phyloP scores from a whole-genome alignment of 495 filamentous ascomycete genomes.

The Antarctomyces pellizariae region DNA sequence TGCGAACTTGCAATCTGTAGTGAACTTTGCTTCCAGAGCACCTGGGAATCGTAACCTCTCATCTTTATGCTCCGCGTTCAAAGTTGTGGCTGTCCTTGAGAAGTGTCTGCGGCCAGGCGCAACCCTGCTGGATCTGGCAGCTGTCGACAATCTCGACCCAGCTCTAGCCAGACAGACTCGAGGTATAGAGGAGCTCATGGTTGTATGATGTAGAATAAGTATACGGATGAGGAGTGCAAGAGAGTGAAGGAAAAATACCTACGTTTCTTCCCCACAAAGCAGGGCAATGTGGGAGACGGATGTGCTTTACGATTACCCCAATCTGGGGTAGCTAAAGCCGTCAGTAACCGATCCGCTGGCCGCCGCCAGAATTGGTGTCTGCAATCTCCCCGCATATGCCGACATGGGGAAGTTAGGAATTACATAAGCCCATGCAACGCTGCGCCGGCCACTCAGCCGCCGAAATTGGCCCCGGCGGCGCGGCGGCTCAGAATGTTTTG shows the following conservation, averaged over 20 bases:
- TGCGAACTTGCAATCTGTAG: slow-evolving; percentile 49
- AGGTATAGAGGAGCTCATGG: slow-evolving; percentile 3
- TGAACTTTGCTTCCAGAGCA: slow-evolving; percentile 87
- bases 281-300: background rate
- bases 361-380: no score
- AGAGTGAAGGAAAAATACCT: no score
- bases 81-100: background rate
- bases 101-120: background rate
- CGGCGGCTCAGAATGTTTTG: background rate
- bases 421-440: no score
- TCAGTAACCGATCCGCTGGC: slow-evolving; percentile 1
- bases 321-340: no score
- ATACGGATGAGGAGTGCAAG: background rate
- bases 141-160: background rate
- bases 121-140: background rate
- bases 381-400: no score
- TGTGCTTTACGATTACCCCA: no score
- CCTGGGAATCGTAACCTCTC: slow-evolving; percentile 63
- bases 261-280: background rate
- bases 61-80: background rate
- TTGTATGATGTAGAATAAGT: background rate
- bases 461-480: no score
- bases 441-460: no score
- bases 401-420: no score
- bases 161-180: no score